Base-by-base conservation (phyloP, 495 filamentous ascomycete genomes). In the Podospora tetraspora region DNA sequence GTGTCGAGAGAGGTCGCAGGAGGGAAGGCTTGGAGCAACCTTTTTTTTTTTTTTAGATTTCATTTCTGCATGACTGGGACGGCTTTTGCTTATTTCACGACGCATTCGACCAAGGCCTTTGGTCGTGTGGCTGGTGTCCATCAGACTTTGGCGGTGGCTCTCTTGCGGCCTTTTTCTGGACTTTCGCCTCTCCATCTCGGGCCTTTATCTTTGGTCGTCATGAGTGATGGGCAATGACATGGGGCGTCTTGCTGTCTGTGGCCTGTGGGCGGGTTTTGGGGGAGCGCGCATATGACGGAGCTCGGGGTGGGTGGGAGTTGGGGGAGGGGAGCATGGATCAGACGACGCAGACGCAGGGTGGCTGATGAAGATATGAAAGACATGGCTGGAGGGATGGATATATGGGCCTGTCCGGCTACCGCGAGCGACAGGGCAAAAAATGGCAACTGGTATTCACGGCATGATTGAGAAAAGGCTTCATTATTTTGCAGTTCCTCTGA, bases 61-160 rank as follows among this genome's bases (percentile, higher is more conserved):
- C 77, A 77, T 74, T 78, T 80, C 77, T 84, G 78, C 81, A 82
- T 82, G 78, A 80, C 78, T 66, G 75, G 73, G 71, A 75, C 75
- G 76, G 70, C 72, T 78, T 78, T 76, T 79, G 74, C 71, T 76
- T 77, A 69, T 73, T 71, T 74, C 63, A 69, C 64, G 68, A 61
- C 67, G 68, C 77, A 72, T 75, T 74, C 77, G 72, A 73, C 34
- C 76, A 73, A 76, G 73, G 77, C 73, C 74, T 73, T 76, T 71
- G 66, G 75, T 75, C 75, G 72, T 73, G 78, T 80, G 79, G 80
- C 77, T 69, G 76, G 71, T 66, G 69, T 76, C 76, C 79, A 78
- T 77, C 69, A 13, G 74, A 70, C 72, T 73, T 52, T 52, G 43
- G 43, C 43, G 43, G 43, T n/a, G 43, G 43, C 43, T 52, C 43